Percentiles rank a stretch among this genome's conserved stretches.
Conservation (phyloP, 768 basidiomycete species). For the Tricholoma sp. region DNA sequence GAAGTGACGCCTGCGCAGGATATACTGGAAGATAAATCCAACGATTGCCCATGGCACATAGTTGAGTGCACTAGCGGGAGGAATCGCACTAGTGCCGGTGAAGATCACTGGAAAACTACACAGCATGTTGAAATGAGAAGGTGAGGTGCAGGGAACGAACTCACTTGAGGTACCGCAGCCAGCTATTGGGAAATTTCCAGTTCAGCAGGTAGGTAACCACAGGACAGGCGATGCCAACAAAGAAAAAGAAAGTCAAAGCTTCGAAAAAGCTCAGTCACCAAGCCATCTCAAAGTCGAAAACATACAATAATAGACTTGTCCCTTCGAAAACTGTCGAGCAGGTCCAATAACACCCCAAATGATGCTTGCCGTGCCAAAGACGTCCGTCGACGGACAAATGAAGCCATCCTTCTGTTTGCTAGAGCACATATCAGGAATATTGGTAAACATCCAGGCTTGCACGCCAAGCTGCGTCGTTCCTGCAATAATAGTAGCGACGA, state of each 20-base stretch:
- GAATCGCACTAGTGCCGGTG: slow-evolving; percentile 54
- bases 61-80: slow-evolving; percentile 67
- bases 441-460: slow-evolving; percentile 73
- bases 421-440: slow-evolving; percentile 49
- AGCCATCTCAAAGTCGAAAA: neutral
- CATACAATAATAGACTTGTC: slow-evolving; percentile 57
- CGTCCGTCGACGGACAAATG: slow-evolving; percentile 64
- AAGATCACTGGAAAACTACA: slow-evolving; percentile 46
- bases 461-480: slow-evolving; percentile 74
- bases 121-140: no score
- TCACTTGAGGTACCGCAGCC: slow-evolving; percentile 59
- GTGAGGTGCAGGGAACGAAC: slow-evolving; percentile 13
- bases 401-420: slow-evolving; percentile 30
- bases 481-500: slow-evolving; percentile 61
- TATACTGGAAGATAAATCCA: slow-evolving; percentile 62
- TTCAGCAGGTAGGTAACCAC: slow-evolving; percentile 55
- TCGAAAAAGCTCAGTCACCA: no score
- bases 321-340: slow-evolving; percentile 59
- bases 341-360: slow-evolving; percentile 67
- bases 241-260: slow-evolving; percentile 72
- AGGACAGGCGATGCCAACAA: slow-evolving; percentile 52
- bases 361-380: slow-evolving; percentile 77
- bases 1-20: slow-evolving; percentile 54
- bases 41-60: slow-evolving; percentile 64
- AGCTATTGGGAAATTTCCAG: slow-evolving; percentile 58